These are phyloP conservation scores for Backusella sp. DNA, from an alignment of 192 early-diverging fungal genomes.

Conservation along the genomic window DNA sequence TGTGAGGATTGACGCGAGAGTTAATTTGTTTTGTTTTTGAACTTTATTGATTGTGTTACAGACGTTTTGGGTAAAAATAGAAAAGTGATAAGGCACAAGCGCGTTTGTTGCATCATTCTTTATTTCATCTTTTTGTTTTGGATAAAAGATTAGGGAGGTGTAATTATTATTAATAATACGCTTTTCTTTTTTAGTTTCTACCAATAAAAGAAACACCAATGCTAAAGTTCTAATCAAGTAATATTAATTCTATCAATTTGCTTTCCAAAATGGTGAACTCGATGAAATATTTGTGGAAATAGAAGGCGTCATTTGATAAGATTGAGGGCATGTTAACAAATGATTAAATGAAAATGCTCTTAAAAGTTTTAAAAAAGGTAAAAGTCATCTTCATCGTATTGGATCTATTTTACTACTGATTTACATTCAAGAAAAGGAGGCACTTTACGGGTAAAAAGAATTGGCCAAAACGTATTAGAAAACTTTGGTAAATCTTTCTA, in stretches of 20 bases:
- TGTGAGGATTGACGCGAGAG: not conserved
- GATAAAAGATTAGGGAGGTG: not conserved
- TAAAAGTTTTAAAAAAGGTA: not conserved
- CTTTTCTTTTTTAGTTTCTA: not conserved
- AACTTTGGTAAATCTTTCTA: not conserved
- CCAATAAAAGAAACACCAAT: not conserved
- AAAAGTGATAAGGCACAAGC: not conserved
- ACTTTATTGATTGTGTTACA: not conserved
- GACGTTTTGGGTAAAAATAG: conserved; percentile 1
- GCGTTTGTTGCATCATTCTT: not conserved
- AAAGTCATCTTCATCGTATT: not conserved
- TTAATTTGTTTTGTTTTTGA: not conserved
- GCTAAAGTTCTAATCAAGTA: not conserved
- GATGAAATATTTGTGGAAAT: not conserved
- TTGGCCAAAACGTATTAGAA: not conserved
- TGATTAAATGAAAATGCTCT: not conserved
- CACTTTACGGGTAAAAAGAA: not conserved
- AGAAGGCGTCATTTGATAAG: not conserved
- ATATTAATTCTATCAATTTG: not conserved
- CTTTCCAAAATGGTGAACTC: not conserved
- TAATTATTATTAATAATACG: not conserved
- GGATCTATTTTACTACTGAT: not conserved
- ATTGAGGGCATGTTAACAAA: not conserved
- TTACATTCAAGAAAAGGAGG: not conserved
- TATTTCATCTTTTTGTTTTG: not conserved